Conservation (phyloP, 1,284 basidiomycete genomes). For the Heterobasidion annosum region DNA sequence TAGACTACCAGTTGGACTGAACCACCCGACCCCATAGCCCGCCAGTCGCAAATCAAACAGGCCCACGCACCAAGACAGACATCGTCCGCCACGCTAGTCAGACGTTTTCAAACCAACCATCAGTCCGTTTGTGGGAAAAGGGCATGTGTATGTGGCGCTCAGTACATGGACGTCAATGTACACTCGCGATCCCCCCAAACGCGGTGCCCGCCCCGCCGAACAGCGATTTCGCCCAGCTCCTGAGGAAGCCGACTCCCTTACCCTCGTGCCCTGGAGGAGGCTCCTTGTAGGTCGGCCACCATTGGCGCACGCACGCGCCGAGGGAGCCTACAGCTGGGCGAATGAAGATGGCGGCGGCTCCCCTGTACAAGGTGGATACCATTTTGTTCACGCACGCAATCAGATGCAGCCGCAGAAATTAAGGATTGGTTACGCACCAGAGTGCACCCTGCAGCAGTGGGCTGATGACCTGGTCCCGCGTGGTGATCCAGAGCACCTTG, state of each 20-base stretch:
- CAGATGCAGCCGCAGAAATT: background rate
- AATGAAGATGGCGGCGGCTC: conserved; percentile 10
- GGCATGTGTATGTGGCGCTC: background rate
- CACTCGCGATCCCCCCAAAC: background rate
- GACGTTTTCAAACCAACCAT: background rate
- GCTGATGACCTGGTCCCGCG: conserved; percentile 58
- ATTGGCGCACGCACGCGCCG: background rate
- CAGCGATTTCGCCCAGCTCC: conserved; percentile 8
- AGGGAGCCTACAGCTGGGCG: conserved; percentile 5
- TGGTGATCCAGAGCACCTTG: conserved; percentile 51
- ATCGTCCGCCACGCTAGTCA: too few relatives aligned
- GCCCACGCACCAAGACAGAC: too few relatives aligned
- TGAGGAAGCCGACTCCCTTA: conserved; percentile 9
- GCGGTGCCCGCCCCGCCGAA: background rate
- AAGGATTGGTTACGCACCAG: conserved; percentile 35
- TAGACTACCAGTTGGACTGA: background rate
- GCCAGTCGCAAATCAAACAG: too few relatives aligned
- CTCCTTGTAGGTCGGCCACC: background rate
- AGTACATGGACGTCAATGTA: background rate
- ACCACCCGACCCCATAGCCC: too few relatives aligned
- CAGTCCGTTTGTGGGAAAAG: background rate
- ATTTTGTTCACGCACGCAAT: background rate
- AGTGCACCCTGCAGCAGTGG: conserved; percentile 64
- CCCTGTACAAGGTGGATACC: conserved; percentile 5
- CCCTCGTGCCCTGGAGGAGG: conserved; percentile 7